Base-by-base conservation (phyloP, 805 yeast genomes). In the Candida krabiensis region DNA sequence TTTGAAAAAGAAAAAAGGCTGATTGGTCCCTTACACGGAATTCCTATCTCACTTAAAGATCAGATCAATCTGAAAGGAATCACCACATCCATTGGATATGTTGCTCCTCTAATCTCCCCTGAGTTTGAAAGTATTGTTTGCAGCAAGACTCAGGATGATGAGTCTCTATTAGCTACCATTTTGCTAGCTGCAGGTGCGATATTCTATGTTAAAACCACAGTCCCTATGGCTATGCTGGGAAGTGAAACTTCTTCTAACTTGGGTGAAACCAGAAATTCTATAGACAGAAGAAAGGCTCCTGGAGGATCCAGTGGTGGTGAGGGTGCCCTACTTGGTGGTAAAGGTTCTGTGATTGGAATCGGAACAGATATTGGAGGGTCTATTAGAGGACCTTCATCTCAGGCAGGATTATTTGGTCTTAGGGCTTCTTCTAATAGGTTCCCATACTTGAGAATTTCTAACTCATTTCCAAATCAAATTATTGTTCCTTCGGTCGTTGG, bases 281-380 rank as follows among this genome's bases (percentile, higher is more conserved):
- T 61, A 42, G 68, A 70, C 46, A 53, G 67, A 48, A 53, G 52
- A 8, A 52, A 61, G 42, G 46, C 68, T 12, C 50, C 66, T 7
- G 75, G 75, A 32, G 75, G 75, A 8, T 67, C 73, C 3, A 66
- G 72, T 5, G 72, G 74, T 6, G 75, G 75, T 21, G 75, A 70
- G 47, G 75, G 71, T 28, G 55, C 67, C 0, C 40, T 66, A 12
- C 39, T 60, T 16, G 61, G 58, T 1, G 54, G 53, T 11, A 40
- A 50, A 8, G 70, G 63, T 1, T 55, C 66, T 3, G 39, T 63
- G 1, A 43, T 67, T 33, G 70, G 70, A 2, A 26, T 67, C 19
- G 71, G 71, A 4, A 63, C 67, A 7, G 70, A 65, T 46, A 62
- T 66, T 33, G 71, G 70, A 7, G 71, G 71, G 0, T 55, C 65